Conservation (phyloP, 1,139 yeast genomes). For the Yamadazyma diospyri region DNA sequence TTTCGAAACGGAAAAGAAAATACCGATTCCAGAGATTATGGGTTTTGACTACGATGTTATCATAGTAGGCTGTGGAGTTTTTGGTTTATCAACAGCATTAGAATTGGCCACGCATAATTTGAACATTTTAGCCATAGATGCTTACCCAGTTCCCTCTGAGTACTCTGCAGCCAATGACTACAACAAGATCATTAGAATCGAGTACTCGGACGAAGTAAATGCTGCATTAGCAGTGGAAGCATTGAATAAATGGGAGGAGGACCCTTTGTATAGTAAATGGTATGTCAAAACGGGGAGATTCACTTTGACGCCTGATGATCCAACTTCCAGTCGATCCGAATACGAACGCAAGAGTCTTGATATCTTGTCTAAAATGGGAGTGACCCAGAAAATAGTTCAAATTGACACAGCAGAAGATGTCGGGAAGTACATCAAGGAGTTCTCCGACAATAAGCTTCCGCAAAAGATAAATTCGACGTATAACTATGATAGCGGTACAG, state of each 20-base stretch:
- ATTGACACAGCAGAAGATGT: slow-evolving; percentile 11
- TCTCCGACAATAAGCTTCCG: slow-evolving; percentile 13
- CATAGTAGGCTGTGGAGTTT: slow-evolving; percentile 19
- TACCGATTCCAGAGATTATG: slow-evolving; percentile 4
- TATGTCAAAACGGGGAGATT: slow-evolving; percentile 34
- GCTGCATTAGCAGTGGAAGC: slow-evolving; percentile 41
- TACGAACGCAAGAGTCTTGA: slow-evolving; percentile 14
- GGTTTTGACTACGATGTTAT: slow-evolving; percentile 10
- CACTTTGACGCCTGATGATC: slow-evolving; percentile 16
- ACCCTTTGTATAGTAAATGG: slow-evolving; percentile 25
- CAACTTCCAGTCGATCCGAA: slow-evolving; percentile 10
- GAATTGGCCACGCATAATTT: slow-evolving; percentile 22
- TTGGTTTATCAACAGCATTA: slow-evolving; percentile 20
- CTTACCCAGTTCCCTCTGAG: slow-evolving; percentile 41
- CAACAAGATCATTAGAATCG: slow-evolving; percentile 46
- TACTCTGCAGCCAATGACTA: slow-evolving; percentile 46
- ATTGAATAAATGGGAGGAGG: slow-evolving; percentile 31
- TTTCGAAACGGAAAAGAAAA: too few relatives aligned
- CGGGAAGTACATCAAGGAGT: slow-evolving; percentile 8
- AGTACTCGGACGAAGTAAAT: slow-evolving; percentile 34
- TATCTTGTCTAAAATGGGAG: slow-evolving; percentile 12
- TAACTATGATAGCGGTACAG: slow-evolving; percentile 28
- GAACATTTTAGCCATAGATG: slow-evolving; percentile 42
- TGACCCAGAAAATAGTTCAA: slow-evolving; percentile 10
- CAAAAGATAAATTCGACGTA: slow-evolving; percentile 10